Conservation (phyloP, 345 rosid species). For the Isatis tinctoria region DNA sequence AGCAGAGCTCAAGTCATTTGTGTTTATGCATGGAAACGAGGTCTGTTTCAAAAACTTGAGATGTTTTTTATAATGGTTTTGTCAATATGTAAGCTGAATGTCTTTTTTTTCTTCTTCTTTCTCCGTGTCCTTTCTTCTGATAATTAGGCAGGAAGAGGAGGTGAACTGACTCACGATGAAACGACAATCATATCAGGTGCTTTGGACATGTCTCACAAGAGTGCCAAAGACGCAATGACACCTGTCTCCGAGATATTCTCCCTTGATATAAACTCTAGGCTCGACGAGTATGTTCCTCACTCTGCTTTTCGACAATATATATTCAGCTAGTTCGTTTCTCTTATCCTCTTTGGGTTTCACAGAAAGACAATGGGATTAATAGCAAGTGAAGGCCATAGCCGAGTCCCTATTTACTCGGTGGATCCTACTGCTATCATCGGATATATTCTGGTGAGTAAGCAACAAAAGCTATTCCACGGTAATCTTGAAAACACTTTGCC, state of each 20-base stretch:
- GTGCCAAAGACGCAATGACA: slow-evolving; percentile 83
- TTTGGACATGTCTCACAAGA: slow-evolving; percentile 74
- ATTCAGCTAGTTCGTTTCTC: neutral
- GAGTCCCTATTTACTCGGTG: slow-evolving; percentile 60
- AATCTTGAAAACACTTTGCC: neutral
- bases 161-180: slow-evolving; percentile 79
- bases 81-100: neutral
- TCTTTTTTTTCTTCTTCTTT: neutral
- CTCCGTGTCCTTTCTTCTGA: neutral
- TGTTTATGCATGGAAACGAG: slow-evolving; percentile 79
- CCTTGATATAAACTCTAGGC: slow-evolving; percentile 60
- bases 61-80: neutral
- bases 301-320: neutral
- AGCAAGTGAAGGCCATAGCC: slow-evolving; percentile 68
- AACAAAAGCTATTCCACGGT: neutral
- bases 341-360: neutral
- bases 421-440: slow-evolving; percentile 48
- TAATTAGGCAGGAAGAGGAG: slow-evolving; percentile 83
- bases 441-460: slow-evolving; percentile 53
- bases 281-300: slow-evolving; percentile 45
- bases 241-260: slow-evolving; percentile 56
- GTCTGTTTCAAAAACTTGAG: slow-evolving; percentile 30
- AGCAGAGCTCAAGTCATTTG: slow-evolving; percentile 75
- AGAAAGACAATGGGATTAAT: slow-evolving; percentile 61
- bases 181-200: slow-evolving; percentile 83